Conservation (phyloP, 768 basidiomycete species). For the Tubosaeta sp. region DNA sequence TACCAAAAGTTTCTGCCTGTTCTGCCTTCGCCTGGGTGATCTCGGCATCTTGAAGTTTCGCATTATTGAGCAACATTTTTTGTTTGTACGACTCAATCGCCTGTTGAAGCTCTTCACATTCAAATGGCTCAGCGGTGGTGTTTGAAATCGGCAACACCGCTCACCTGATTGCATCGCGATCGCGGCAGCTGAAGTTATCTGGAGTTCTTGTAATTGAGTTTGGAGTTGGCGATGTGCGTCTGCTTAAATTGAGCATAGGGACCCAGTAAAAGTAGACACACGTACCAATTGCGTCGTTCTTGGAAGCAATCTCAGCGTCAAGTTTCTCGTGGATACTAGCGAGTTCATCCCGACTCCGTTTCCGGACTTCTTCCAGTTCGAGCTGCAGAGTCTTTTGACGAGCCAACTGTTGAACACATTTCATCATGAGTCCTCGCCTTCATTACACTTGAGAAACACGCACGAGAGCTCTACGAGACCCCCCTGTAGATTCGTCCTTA, state of each 20-base stretch:
- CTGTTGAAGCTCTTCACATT: constrained; percentile 51
- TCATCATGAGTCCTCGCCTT: neutral
- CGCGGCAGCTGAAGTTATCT: constrained; percentile 55
- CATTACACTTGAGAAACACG: constrained; percentile 13
- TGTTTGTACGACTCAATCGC: constrained; percentile 62
- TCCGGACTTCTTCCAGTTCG: constrained; percentile 63
- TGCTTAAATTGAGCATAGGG: constrained; percentile 22
- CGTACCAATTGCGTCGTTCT: constrained; percentile 57
- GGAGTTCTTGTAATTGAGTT: constrained; percentile 57
- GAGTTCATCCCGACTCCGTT: constrained; percentile 61
- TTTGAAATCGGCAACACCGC: constrained; percentile 4
- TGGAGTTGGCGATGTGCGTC: constrained; percentile 59
- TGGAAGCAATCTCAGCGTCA: constrained; percentile 46
- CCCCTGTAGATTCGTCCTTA: constrained; percentile 38
- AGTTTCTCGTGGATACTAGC: constrained; percentile 51
- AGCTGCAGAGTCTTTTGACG: constrained; percentile 62
- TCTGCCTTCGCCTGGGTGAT: constrained; percentile 62
- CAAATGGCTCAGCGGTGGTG: neutral
- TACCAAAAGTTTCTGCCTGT: constrained; percentile 62
- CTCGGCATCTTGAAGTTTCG: constrained; percentile 63
- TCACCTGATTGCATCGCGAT: constrained; percentile 56
- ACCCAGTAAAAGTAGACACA: neutral
- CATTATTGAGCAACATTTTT: constrained; percentile 55
- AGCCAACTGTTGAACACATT: constrained; percentile 41
- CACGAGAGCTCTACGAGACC: constrained; percentile 67